Evolutionary conservation across 164 flowering plant genomes (phyloP), one percentile per base, ranked within the genome.

Genomic region (Umbilicus rupestris): DNA sequence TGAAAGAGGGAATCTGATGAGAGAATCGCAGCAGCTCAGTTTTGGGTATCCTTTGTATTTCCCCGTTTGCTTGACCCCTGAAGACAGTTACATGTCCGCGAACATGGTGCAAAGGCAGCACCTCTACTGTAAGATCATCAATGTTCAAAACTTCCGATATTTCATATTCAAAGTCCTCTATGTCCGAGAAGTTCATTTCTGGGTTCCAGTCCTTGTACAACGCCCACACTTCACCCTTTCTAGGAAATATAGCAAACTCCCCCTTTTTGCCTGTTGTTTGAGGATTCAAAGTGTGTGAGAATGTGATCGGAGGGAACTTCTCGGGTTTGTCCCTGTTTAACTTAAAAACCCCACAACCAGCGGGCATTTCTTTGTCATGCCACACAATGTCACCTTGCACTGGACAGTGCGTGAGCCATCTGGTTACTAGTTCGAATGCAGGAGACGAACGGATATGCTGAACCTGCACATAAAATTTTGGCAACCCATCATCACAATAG

Each of bases 141-240:
- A 52, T 73, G 28, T 68, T 72, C 14, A 78, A 11, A 7, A 86
- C 75, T 73, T 79, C 83, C 4, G 78, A 85, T 16, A 81, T 52
- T 15, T 84, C 83, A 64, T 84, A 80, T 41, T 80, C 77, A 69
- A 78, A 78, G 19, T 46, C 73, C 60, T 74, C 70, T 71, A 82
- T 49, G 20, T 78, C 82, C 7, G 71, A 64, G 57, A 31, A 10
- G 31, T 55, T 78, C 66, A 81, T 71, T 26, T 60, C 68, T 10
- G 69, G 47, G 30, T 62, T 74, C 82, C 83, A 78, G 45, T 83
- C 73, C 80, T 68, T 84, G 71, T 85, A 88, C 59, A 88, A 26
- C 2, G 89, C 94, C 91, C 92, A 88, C 37, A 83, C 74, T 64
- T 90, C 91, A 47, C 85, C 91, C 64, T 72, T 73, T 69, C 73